Conservation (phyloP, 257 asterid genomes). For the Striga asiatica region DNA sequence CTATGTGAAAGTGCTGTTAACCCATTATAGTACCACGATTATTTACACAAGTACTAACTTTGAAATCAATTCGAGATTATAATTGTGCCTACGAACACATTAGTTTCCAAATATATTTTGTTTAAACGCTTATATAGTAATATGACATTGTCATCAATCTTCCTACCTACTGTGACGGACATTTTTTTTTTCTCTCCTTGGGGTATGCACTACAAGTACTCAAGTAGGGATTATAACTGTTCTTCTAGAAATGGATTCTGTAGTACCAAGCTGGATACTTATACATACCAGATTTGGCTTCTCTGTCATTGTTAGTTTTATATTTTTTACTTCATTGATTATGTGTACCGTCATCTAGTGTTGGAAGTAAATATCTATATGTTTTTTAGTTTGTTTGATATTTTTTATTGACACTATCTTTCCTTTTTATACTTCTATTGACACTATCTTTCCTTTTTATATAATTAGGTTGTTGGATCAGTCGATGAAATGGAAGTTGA, state of each 20-base stretch:
- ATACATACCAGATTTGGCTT: neutral
- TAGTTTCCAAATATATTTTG: too few relatives aligned
- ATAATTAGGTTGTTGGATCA: slow-evolving; percentile 70
- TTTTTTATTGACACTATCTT: neutral
- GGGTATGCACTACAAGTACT: neutral
- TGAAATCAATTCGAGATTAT: too few relatives aligned
- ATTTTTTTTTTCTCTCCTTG: neutral
- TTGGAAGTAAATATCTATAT: neutral
- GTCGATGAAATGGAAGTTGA: slow-evolving; percentile 90
- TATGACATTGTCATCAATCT: neutral
- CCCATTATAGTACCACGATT: too few relatives aligned
- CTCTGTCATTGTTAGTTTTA: neutral
- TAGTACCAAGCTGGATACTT: neutral
- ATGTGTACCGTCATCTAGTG: neutral
- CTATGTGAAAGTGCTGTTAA: neutral
- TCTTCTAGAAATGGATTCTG: neutral
- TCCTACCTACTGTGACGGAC: neutral
- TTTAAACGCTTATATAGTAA: neutral
- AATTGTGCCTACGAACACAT: too few relatives aligned
- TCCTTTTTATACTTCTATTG: neutral
- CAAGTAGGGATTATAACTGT: neutral
- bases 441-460: slow-evolving; percentile 5
- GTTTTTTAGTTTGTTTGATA: neutral
- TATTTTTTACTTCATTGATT: neutral
- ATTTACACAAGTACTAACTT: too few relatives aligned